phyloP scores from a whole-genome alignment of 2,329 filamentous ascomycete species.

The Reticulascus tulasneorum region DNA sequence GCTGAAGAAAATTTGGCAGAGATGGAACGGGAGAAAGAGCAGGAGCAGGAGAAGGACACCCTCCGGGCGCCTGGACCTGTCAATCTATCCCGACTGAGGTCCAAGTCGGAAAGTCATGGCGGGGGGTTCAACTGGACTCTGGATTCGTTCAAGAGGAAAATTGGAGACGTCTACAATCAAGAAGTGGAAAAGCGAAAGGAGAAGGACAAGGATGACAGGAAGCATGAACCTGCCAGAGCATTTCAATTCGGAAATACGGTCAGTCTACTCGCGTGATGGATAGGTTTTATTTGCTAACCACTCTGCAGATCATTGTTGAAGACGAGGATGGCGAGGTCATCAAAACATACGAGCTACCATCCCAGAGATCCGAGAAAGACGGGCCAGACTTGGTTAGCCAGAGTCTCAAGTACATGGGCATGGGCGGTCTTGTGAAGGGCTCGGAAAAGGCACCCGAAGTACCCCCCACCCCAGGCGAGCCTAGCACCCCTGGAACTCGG shows the following conservation, averaged over 20 bases:
- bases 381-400: conserved; percentile 31
- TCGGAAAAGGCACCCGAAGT: conserved; percentile 29
- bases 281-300: conserved; percentile 20
- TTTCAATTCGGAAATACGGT: conserved; percentile 82
- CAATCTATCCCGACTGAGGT: too few relatives aligned
- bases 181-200: conserved; percentile 60
- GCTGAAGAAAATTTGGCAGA: conserved; percentile 3
- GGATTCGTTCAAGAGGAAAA: conserved; percentile 43
- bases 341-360: conserved; percentile 74
- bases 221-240: conserved; percentile 70
- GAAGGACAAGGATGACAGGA: conserved; percentile 51
- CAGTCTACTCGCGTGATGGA: conserved; percentile 23
- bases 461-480: conserved; percentile 26
- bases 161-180: conserved; percentile 52
- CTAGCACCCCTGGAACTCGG: conserved; percentile 27
- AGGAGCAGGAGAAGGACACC: conserved; percentile 25
- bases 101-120: too few relatives aligned
- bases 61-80: conserved; percentile 18
- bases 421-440: conserved; percentile 40
- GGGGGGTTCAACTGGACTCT: conserved; percentile 31
- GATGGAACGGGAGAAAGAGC: conserved; percentile 17
- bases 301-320: conserved; percentile 73
- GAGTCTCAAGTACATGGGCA: conserved; percentile 52
- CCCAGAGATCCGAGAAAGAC: conserved; percentile 35
- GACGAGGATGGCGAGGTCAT: conserved; percentile 83